phyloP scores from a whole-genome alignment of 164 flowering plant genomes.

The Hamamelis virginiana region DNA sequence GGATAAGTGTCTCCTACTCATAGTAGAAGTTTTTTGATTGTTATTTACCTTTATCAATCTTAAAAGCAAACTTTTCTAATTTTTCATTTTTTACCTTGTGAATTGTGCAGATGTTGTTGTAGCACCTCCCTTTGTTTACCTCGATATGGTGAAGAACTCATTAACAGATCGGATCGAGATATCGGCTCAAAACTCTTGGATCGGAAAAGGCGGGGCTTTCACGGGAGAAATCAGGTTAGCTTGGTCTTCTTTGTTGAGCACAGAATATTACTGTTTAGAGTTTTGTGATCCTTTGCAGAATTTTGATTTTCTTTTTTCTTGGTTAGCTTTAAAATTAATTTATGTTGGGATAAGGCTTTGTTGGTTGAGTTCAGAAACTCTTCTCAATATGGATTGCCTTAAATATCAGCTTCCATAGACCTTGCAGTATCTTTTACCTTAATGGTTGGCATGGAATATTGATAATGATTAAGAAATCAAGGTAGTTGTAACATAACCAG shows the following conservation, averaged over 20 bases:
- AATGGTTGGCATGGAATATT: too few species aligned
- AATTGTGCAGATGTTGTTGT: constrained; percentile 87
- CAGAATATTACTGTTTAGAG: not conserved
- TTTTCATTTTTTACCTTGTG: constrained; percentile 1
- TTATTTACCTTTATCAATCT: not conserved
- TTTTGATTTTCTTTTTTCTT: not conserved
- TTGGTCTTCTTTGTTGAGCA: not conserved
- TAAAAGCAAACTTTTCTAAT: not conserved
- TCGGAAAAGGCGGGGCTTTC: constrained; percentile 96
- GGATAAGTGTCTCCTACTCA: not conserved
- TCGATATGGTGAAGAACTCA: constrained; percentile 80
- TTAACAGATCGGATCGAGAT: constrained; percentile 73
- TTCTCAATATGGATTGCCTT: too few species aligned
- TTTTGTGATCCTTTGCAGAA: not conserved
- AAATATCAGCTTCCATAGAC: too few species aligned
- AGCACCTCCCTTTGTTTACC: constrained; percentile 89
- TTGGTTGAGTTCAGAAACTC: too few species aligned
- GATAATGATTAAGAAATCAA: too few species aligned
- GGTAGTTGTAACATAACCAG: too few species aligned
- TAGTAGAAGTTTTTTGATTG: not conserved
- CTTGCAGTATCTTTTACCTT: too few species aligned
- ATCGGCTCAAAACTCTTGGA: constrained; percentile 95
- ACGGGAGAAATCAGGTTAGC: constrained; percentile 97
- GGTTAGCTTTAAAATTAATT: not conserved
- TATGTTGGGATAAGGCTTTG: not conserved